Base-by-base conservation (phyloP, 306 rosid genomes). In the Abrus precatorius region DNA sequence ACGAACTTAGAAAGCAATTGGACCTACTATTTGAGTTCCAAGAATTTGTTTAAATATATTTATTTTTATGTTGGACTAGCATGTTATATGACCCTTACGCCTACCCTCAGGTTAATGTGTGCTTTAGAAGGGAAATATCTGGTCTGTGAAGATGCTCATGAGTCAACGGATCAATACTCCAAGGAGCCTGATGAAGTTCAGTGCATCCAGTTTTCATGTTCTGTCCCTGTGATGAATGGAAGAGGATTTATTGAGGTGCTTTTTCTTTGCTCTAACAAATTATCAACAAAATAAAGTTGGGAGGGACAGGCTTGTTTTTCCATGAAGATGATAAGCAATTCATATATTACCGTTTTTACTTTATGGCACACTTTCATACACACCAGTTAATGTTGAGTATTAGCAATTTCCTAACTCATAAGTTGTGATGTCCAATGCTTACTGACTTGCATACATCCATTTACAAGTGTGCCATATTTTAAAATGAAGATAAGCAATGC, bases 181-280 rank as follows among this genome's bases (percentile, higher is more conserved):
- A 78, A 81, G 70, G 91, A 85, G 77, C 76, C 82, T 64, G 89
- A 92, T 74, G 92, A 86, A 70, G 85, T 87, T 43, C 95, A 84
- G 75, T 84, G 95, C 76, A 44, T 90, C 83, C 89, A 75, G 75
- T 85, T 94, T 88, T 85, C 91, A 61, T 94, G 97, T 78, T 80
- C 94, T 69, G 88, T 94, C 72, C 95, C 94, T 74, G 76, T 72
- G 59, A 65, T 77, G 67, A 83, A 83, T 77, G 98, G 98, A 85
- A 89, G 98, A 80, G 98, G 98, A 72, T 94, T 94, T 87, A 85
- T 94, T 71, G 97, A 94, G 96, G 97, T 94, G 72, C 61, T 60
- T 74, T 69, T 69, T 81, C 66, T 70, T 83, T 44, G 41, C 38
- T 73, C 49, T 48, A 73, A 13, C 36, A 63, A 61, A 13, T 75